Evolutionary conservation across 768 basidiomycete genomes (phyloP), one percentile per base, ranked within the genome.

Genomic region (Phlebiopsis gigantea): DNA sequence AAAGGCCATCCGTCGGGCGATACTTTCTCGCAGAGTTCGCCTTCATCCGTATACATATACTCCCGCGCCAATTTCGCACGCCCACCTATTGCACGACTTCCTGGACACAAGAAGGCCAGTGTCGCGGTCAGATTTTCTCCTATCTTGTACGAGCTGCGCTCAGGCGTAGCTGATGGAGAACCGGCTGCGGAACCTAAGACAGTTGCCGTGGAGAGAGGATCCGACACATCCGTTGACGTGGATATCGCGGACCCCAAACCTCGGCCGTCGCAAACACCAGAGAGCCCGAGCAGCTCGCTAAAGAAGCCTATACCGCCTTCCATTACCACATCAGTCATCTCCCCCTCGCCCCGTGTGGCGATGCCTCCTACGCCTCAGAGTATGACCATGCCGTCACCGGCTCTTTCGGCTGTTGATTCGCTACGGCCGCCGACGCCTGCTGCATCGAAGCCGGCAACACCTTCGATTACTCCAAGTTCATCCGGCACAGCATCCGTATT

Each of bases 111-210:
- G 73, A 97, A 96, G 63, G 88, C 96, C 0, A 93, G 90, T 63
- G 88, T 98, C 2, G 96, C 91, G 0, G 93, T 99, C 34, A 78
- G 86, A 46, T 99, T 98, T 72, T 95, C 91, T 28, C 97, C 96
- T 0, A 79, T 98, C 21, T 70, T 99, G 42, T 98, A 94, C 65
- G 93, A 98, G 65, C 75, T 98, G n/a, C 78, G 96, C 24, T 77
- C 79, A 8, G 81, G 78, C 24, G 79, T 87, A 0, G 61, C 65
- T 29, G 72, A 70, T 17, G 59, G 66, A 2, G 72, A 69, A 10
- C 53, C 51, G 19, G 65, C 69, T 1, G 66, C 69, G 21, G 81
- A 82, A 53, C 70, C 78, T 3, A 79, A 79, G 62, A 77, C 76
- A n/a, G 82, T 85, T 25, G 75, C 80, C 1, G 68, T 95, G 44